Conservation (phyloP, 257 asterid genomes). For the Haberlea rhodopensis region DNA sequence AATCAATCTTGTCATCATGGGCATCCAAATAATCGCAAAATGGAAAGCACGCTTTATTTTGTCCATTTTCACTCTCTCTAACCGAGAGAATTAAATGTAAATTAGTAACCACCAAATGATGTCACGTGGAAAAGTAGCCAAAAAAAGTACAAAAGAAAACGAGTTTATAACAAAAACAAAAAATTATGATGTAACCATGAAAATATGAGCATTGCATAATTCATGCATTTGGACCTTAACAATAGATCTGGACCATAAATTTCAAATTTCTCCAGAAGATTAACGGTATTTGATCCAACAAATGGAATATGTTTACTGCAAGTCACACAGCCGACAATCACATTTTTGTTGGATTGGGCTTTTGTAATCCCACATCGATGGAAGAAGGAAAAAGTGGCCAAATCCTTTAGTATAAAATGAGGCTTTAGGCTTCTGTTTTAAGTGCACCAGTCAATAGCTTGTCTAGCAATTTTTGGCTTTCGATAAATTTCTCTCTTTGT, state of each 20-base stretch:
- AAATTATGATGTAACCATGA: neutral
- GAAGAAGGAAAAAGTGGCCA: too few species aligned
- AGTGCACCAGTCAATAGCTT: too few species aligned
- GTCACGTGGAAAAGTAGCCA: neutral
- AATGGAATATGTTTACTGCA: neutral
- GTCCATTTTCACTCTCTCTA: conserved; percentile 7
- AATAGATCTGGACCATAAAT: neutral
- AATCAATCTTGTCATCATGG: conserved; percentile 1
- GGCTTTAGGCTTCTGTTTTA: too few species aligned
- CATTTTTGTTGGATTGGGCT: neutral
- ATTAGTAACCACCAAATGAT: conserved; percentile 12
- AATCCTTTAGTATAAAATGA: too few species aligned
- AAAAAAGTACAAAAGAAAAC: neutral
- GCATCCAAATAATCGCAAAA: neutral
- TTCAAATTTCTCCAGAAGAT: neutral
- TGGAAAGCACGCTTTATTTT: neutral
- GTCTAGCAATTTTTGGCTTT: too few species aligned
- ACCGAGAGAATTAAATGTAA: neutral
- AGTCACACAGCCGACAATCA: conserved; percentile 1
- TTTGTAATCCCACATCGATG: too few species aligned
- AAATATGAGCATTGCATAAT: neutral
- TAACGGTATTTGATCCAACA: neutral
- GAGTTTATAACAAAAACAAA: neutral
- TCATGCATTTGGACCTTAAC: neutral
- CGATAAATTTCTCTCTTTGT: too few species aligned